A percentile compares a stretch with the other conserved stretches of the same genome.
Evolutionary conservation across 2,329 filamentous ascomycete genomes (phyloP).

Genomic region (Pseudogymnoascus sp.): DNA sequence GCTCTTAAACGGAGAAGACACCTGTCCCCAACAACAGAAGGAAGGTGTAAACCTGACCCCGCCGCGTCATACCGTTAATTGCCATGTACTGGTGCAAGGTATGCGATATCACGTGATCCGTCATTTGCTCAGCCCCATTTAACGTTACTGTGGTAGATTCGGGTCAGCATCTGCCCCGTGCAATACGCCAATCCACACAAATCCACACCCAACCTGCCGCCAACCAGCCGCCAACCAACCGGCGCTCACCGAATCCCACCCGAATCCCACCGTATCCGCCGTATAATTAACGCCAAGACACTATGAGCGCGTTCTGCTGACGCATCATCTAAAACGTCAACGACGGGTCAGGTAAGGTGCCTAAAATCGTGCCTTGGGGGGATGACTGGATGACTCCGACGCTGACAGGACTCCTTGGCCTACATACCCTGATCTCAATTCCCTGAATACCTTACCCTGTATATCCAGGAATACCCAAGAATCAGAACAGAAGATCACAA

Average conservation of each 20-base stretch:
- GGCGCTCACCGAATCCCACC: not conserved
- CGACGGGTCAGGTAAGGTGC: not conserved
- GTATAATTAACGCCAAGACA: slow-evolving; percentile 3
- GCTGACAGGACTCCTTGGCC: not conserved
- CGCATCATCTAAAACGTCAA: not conserved
- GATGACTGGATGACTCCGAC: not conserved
- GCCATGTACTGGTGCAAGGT: not conserved
- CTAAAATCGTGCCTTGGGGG: not conserved
- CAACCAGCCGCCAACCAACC: not conserved
- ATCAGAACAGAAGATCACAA: not conserved
- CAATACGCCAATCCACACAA: not conserved
- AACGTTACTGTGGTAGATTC: not conserved
- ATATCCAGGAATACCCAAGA: not conserved
- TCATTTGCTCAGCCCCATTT: not conserved
- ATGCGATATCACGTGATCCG: not conserved
- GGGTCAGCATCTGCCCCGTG: slow-evolving; percentile 5
- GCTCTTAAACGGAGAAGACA: not conserved
- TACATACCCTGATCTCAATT: not conserved
- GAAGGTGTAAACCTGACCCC: not conserved
- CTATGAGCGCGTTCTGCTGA: not conserved
- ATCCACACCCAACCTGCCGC: not conserved
- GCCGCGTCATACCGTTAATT: not conserved
- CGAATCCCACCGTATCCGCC: not conserved
- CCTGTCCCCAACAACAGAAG: not conserved
- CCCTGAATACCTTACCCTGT: not conserved